phyloP scores from a whole-genome alignment of 495 filamentous ascomycete genomes.

The Tuber calosporum region DNA sequence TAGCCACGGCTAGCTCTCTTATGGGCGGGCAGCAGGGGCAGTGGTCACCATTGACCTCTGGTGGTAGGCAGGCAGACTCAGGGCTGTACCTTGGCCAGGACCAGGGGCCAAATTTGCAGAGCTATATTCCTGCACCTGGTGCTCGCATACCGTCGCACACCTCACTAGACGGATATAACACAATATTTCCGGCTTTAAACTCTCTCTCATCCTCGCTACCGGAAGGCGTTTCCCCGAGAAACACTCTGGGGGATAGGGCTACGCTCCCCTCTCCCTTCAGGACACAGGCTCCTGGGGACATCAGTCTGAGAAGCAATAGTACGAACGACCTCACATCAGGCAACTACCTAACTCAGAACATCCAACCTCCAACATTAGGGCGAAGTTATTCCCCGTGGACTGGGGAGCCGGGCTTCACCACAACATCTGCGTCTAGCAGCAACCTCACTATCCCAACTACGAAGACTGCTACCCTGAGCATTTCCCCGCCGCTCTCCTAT shows the following conservation, averaged over 20 bases:
- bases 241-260: constrained; percentile 19
- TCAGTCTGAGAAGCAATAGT: constrained; percentile 5
- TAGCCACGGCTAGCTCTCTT: constrained; percentile 10
- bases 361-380: constrained; percentile 14
- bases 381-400: constrained; percentile 25
- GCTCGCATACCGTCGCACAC: background rate
- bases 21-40: constrained; percentile 23
- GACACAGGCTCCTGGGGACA: constrained; percentile 25
- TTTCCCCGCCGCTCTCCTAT: constrained; percentile 7
- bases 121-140: constrained; percentile 23
- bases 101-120: constrained; percentile 18
- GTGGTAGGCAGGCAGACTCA: constrained; percentile 10
- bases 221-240: constrained; percentile 27
- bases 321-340: constrained; percentile 10
- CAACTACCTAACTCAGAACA: constrained; percentile 13
- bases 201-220: constrained; percentile 37
- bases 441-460: constrained; percentile 2
- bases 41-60: constrained; percentile 10
- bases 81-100: constrained; percentile 32
- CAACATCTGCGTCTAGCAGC: constrained; percentile 8
- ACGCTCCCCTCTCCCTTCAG: constrained; percentile 30
- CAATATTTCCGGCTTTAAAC: constrained; percentile 31
- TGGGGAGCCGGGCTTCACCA: constrained; percentile 20
- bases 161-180: constrained; percentile 22
- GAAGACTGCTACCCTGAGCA: background rate